Evolutionary conservation across 306 rosid species (phyloP), one percentile per base, ranked within the genome.

Genomic region (Quercus suber): DNA sequence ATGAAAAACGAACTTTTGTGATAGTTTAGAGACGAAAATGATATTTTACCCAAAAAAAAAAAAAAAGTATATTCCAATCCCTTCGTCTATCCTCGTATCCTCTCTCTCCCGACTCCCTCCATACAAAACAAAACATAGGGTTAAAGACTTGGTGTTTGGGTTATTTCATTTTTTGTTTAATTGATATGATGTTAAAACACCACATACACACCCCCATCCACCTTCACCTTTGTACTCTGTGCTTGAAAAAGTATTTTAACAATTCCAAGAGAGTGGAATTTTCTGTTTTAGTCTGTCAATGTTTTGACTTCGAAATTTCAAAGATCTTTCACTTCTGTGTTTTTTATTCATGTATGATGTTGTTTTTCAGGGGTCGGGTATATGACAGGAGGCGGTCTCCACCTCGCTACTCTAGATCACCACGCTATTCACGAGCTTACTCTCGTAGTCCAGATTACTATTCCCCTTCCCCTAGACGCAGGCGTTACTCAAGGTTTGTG

Each of bases 401-500:
- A 0, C 59, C 17, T 21, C 71, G 51, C 0, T 74, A 78, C 71
- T 86, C 97, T 55, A 86, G 73, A 11, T 89, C 93, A 6, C 89
- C 92, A 0, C 82, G 69, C 70, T 74, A 85, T 86, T 79, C 61
- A 13, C 82, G 69, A 18, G 75, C 90, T 12, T 87, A 85, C 64
- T 87, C 98, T 17, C 86, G 19, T 3, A 81, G 92, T 79, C 86
- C 92, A 0, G 86, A 82, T 57, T 85, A 76, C 58, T 79, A 86
- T 80, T 81, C 95, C 33, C 90, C 91, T 49, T 80, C 88, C 20
- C 84, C 88, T 17, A 71, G 89, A 71, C 78, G 61, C 5, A 81
- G 90, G 67, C 86, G 51, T 28, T 76, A 88, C 80, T 89, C 91
- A 55, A 85, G 92, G 96, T 90, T 57, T 45, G 74, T 57, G 53